Evolutionary conservation across 257 asterid genomes (phyloP).

Genomic region (Nicotiana otophora): DNA sequence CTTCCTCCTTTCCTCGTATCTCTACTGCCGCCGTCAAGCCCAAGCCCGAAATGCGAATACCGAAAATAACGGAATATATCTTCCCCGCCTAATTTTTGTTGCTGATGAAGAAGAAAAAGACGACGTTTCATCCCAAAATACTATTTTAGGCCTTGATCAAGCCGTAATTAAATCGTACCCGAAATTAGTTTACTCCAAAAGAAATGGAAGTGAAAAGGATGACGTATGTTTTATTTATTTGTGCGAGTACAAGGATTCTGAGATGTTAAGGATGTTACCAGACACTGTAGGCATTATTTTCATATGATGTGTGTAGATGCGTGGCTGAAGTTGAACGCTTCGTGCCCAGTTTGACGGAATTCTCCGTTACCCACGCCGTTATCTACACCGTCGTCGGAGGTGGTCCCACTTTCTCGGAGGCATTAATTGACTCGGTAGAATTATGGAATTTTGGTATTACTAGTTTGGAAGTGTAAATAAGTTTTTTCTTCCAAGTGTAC

Average conservation of each 20-base stretch:
- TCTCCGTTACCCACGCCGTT: slow-evolving; percentile 90
- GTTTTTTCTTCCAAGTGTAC: too few species aligned
- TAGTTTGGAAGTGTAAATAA: too few species aligned
- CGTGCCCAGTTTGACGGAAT: slow-evolving; percentile 80
- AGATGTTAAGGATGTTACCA: slow-evolving; percentile 81
- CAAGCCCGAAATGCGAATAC: slow-evolving; percentile 10
- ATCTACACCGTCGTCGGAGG: slow-evolving; percentile 77
- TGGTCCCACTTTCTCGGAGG: slow-evolving; percentile 69
- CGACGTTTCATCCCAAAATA: slow-evolving; percentile 29
- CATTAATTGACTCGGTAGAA: slow-evolving; percentile 10
- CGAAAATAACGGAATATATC: slow-evolving; percentile 43
- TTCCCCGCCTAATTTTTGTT: slow-evolving; percentile 67
- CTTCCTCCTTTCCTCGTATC: slow-evolving; percentile 77
- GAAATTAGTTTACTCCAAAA: slow-evolving; percentile 47
- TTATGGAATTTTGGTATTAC: too few species aligned
- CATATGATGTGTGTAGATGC: slow-evolving; percentile 80
- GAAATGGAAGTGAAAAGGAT: slow-evolving; percentile 32
- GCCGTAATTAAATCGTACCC: slow-evolving; percentile 76
- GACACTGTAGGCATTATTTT: slow-evolving; percentile 61
- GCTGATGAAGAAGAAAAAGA: slow-evolving; percentile 60
- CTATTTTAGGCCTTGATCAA: slow-evolving; percentile 56
- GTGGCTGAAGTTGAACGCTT: slow-evolving; percentile 80
- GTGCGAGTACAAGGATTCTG: slow-evolving; percentile 74
- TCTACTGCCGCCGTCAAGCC: slow-evolving; percentile 42
- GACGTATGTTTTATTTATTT: slow-evolving; percentile 69